phyloP scores from a whole-genome alignment of 768 basidiomycete genomes.

The Russula compacta region DNA sequence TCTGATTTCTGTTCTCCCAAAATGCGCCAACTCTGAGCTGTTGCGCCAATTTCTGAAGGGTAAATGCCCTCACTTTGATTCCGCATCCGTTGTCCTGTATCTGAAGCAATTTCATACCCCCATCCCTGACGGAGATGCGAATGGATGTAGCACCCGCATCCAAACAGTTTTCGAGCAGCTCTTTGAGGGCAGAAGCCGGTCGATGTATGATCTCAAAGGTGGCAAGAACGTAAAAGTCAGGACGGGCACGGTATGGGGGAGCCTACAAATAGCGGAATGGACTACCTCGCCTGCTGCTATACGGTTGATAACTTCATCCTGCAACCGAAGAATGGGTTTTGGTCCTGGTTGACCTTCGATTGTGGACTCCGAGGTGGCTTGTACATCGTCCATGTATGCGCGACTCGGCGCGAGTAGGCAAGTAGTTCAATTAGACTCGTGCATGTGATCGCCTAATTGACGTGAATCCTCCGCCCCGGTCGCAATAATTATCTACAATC shows the following conservation, averaged over 20 bases:
- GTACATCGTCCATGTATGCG: neutral
- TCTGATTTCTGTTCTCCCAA: slow-evolving; percentile 57
- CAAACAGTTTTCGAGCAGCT: slow-evolving; percentile 89
- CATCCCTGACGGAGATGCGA: slow-evolving; percentile 85
- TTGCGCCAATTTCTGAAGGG: neutral
- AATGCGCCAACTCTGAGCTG: neutral
- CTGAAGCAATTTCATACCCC: slow-evolving; percentile 88
- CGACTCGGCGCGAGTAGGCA: neutral
- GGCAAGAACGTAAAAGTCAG: slow-evolving; percentile 3
- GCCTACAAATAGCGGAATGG: neutral
- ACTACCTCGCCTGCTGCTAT: slow-evolving; percentile 49
- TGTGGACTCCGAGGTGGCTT: neutral
- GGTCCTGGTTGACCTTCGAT: slow-evolving; percentile 13
- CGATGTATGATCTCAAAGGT: slow-evolving; percentile 65
- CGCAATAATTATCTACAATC: neutral
- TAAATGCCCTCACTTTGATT: slow-evolving; percentile 58
- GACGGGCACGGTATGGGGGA: neutral
- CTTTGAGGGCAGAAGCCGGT: slow-evolving; percentile 92
- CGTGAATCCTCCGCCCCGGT: slow-evolving; percentile 10
- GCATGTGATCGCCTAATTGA: neutral
- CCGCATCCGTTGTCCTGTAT: slow-evolving; percentile 97
- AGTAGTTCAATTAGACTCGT: no score
- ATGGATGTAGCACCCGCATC: slow-evolving; percentile 88
- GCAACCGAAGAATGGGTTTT: slow-evolving; percentile 14
- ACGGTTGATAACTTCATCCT: slow-evolving; percentile 20